Evolutionary conservation across 441 rosid genomes (phyloP).

Genomic region (Macaranga tanarius): DNA sequence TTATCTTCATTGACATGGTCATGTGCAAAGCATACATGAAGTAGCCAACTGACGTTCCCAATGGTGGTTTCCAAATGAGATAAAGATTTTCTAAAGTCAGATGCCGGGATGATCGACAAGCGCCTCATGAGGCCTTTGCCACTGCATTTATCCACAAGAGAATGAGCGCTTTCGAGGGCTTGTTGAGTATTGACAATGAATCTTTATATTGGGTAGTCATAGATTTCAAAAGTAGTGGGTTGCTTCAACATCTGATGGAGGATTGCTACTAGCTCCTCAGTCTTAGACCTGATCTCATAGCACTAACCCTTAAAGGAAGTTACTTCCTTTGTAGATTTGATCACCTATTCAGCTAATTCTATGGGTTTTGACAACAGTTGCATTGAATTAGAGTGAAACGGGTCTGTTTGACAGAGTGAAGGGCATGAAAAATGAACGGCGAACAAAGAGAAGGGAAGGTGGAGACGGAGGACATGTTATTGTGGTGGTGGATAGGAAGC

Average conservation of each 20-base stretch:
- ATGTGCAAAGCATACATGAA: constrained; percentile 69
- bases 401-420: constrained; percentile 34
- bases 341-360: constrained; percentile 79
- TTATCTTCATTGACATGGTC: constrained; percentile 46
- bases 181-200: constrained; percentile 78
- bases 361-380: constrained; percentile 72
- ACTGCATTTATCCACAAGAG: constrained; percentile 68
- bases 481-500: constrained; percentile 45
- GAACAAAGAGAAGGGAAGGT: constrained; percentile 36
- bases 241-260: constrained; percentile 83
- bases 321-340: constrained; percentile 74
- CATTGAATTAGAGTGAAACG: constrained; percentile 54
- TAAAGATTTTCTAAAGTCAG: constrained; percentile 65
- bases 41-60: constrained; percentile 89
- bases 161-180: constrained; percentile 70
- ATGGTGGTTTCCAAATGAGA: constrained; percentile 73
- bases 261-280: constrained; percentile 68
- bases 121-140: constrained; percentile 72
- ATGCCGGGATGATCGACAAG: constrained; percentile 66
- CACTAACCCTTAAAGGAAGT: constrained; percentile 78
- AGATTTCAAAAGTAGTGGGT: constrained; percentile 59
- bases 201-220: constrained; percentile 86
- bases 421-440: constrained; percentile 43
- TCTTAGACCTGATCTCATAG: constrained; percentile 64
- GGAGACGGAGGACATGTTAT: constrained; percentile 39